A percentile compares a stretch with the other conserved stretches of the same genome.
These are phyloP conservation scores for Silene vulgaris DNA, from an alignment of 179 eudicot species.

Conservation along the genomic window DNA sequence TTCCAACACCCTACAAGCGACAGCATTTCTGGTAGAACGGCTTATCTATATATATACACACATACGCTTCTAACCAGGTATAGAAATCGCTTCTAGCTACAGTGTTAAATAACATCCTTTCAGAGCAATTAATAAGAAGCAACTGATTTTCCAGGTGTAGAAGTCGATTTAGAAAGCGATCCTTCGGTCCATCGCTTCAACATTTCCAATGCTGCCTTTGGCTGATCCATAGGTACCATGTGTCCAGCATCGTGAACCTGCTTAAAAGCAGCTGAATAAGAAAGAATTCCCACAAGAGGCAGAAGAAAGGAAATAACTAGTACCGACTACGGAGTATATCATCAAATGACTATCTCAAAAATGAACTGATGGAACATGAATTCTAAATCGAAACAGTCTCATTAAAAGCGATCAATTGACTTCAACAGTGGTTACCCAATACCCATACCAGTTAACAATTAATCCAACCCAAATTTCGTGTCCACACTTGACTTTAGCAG, in stretches of 20 bases:
- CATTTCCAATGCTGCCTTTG: conserved; percentile 39
- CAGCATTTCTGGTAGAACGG: not conserved
- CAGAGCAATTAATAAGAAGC: conserved; percentile 23
- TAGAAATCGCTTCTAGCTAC: not conserved
- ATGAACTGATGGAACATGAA: not conserved
- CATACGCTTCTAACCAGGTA: not conserved
- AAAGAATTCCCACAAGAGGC: not conserved
- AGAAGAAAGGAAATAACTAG: not conserved
- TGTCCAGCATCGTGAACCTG: conserved; percentile 45
- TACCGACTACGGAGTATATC: no score
- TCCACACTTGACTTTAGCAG: no score
- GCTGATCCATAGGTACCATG: conserved; percentile 50
- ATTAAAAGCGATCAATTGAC: no score
- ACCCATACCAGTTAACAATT: no score
- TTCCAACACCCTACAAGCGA: not conserved
- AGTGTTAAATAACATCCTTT: not conserved
- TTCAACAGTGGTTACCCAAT: no score
- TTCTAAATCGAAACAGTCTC: not conserved
- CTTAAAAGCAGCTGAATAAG: not conserved
- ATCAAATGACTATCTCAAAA: not conserved
- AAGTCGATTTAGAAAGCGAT: conserved; percentile 19
- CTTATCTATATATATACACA: not conserved
- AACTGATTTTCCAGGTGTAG: conserved; percentile 15
- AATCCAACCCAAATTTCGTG: no score
- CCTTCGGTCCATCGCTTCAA: conserved; percentile 36